phyloP scores from a whole-genome alignment of 164 flowering plant genomes.

The Nymphaea thermarum region DNA sequence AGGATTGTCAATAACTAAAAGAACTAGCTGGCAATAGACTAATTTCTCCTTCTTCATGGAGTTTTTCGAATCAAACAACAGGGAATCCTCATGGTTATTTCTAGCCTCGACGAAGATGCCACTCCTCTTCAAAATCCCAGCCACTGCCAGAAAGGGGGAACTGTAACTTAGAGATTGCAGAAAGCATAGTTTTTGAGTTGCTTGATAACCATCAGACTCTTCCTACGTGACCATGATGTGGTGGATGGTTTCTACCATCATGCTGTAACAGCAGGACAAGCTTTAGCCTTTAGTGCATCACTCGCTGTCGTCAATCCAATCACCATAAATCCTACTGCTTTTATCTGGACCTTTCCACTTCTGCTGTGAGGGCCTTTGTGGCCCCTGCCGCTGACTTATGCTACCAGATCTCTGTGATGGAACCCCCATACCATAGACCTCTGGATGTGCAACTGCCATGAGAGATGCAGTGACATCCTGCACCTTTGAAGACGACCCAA shows the following conservation, averaged over 20 bases:
- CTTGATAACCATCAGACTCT: no score
- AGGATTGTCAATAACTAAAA: not conserved
- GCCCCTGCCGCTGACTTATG: conserved; percentile 44
- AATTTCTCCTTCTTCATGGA: not conserved
- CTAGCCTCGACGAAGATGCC: not conserved
- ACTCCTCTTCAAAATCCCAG: not conserved
- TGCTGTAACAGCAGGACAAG: no score
- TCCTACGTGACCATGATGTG: no score
- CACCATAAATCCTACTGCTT: conserved; percentile 96
- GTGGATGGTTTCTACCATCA: no score
- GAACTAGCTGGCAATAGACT: not conserved
- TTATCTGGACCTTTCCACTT: conserved; percentile 99
- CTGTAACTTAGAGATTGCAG: no score
- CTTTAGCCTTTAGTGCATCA: conserved; percentile 3
- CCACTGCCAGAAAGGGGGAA: not conserved
- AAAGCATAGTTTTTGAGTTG: no score
- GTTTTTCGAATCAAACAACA: not conserved
- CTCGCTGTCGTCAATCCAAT: conserved; percentile 92
- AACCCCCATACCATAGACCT: conserved; percentile 56
- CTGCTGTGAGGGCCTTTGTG: conserved; percentile 35
- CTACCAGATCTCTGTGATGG: conserved; percentile 54
- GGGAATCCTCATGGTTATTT: not conserved
- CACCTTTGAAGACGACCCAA: conserved; percentile 27
- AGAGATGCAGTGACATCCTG: conserved; percentile 18
- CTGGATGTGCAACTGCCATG: conserved; percentile 44